Base-by-base conservation (phyloP, 1,284 basidiomycete genomes). In the Ceratobasidium sp. region DNA sequence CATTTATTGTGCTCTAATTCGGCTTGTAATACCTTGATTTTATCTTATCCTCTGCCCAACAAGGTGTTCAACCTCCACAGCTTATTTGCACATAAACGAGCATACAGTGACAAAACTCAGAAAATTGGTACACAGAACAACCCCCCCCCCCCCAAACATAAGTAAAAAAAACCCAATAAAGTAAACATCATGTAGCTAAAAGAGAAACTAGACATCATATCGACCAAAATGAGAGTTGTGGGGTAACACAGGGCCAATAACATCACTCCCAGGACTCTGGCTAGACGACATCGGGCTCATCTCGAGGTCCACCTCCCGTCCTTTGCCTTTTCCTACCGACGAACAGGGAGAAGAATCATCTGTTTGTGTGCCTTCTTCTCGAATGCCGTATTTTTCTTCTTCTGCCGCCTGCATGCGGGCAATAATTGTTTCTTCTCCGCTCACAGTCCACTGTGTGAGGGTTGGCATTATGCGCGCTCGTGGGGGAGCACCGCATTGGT, bases 401-500 rank as follows among this genome's bases (percentile, higher is more conserved):
- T 67, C 47, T 26, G 23, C 63, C 18, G 41, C 49, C 26, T 67
- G 63, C 50, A 67, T 55, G 8, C 50, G 47, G 32, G 63, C 63
- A n/a, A 67, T 32, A 30, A 67, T 54, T 6, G 63, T 54, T 21
- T 67, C 63, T 49, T 67, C 63, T 2, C 49, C 50, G n/a, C 63
- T 67, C 18, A 55, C 63, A 35, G 63, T 67, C 63, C 63, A 67
- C 23, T 67, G 49, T 43, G 63, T 67, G 50, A 67, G 50, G 38
- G 63, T 67, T 23, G 63, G 63, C 30, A 54, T 35, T 38, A 55
- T 35, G 4, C 63, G 63, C n/a, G 63, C 49, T 28, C 63, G 47
- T 21, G 30, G 35, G 13, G 46, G 63, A 55, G 63, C 50, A 52
- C 63, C 63, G n/a, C 55, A 50, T 23, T 67, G 32, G 26, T 55